Base-by-base conservation (phyloP, 306 rosid species). In the Casuarina equisetifolia region DNA sequence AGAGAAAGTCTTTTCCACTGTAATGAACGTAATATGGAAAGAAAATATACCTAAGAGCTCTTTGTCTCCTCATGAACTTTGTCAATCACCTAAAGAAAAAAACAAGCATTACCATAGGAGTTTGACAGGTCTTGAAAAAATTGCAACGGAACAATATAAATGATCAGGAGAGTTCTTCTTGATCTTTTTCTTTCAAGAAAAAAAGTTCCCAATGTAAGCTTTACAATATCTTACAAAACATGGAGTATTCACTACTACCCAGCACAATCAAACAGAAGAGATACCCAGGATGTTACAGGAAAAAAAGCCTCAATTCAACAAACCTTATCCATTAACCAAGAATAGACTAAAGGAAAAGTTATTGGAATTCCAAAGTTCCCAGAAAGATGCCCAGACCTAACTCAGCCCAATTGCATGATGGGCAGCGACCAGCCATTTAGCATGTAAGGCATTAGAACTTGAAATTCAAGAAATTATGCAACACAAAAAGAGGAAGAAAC, bases 1-100 rank as follows among this genome's bases (percentile, higher is more conserved):
- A 61, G 19, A 32, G 68, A 61, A 11, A 9, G 64, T 20, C 64
- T 17, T 19, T 55, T 55, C 62, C n/a, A 55, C 62, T 19, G 36
- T 16, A 52, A 52, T 16, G 25, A 52, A 16, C 58, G 35, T 49
- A 19, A 72, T 12, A 67, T 50, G 6, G 46, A 46, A 54, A 72
- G 40, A 69, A 72, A 70, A 58, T 70, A 72, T 84, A 95, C 97
- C 98, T 11, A 92, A 10, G 9, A 97, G 72, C 86, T 95, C 92
- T 95, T 90, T 75, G 97, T 86, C 85, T 95, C 98, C 84, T 95
- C 98, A 86, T 95, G 98, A 72, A 95, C 98, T 82, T 95, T 95
- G 82, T 95, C 98, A 74, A 95, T 92, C 73, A 92, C 98, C 98
- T 94, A 84, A 87, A 77, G 57, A 43, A 52, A 68, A 84, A 69